A percentile compares a stretch with the other conserved stretches of the same genome.
phyloP scores from a whole-genome alignment of 768 basidiomycete genomes.

The Rhizopogon vinicolor region DNA sequence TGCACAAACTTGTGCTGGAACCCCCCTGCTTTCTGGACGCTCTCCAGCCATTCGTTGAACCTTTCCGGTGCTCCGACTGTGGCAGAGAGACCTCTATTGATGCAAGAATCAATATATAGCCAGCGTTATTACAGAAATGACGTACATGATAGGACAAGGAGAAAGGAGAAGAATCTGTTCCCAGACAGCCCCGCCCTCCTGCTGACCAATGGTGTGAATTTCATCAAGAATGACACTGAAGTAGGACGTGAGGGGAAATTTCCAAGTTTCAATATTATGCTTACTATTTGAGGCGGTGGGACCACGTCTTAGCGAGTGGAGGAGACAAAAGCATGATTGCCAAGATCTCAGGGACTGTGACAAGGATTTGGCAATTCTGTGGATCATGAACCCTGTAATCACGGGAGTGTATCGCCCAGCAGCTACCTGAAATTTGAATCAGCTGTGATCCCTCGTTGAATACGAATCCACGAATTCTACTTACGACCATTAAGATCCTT shows the following conservation, averaged over 20 bases:
- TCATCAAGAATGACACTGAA: conserved; percentile 56
- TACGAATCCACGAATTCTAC: conserved; percentile 14
- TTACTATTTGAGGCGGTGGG: conserved; percentile 56
- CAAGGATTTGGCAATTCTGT: conserved; percentile 65
- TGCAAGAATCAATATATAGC: not conserved
- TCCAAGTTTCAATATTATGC: conserved; percentile 1
- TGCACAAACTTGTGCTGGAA: conserved; percentile 56
- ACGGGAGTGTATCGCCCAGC: conserved; percentile 64
- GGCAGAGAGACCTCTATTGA: conserved; percentile 59
- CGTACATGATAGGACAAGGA: conserved; percentile 69
- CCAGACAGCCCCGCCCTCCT: conserved; percentile 68
- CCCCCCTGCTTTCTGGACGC: conserved; percentile 55
- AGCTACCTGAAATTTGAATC: conserved; percentile 37
- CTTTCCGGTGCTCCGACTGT: conserved; percentile 62
- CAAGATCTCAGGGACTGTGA: conserved; percentile 71
- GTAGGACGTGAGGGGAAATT: conserved; percentile 2
- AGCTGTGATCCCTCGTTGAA: not conserved
- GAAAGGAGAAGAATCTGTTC: conserved; percentile 70
- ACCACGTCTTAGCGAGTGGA: conserved; percentile 55
- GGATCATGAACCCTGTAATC: conserved; percentile 61
- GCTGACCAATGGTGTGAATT: conserved; percentile 64
- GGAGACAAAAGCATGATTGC: conserved; percentile 69
- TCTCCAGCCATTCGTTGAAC: conserved; percentile 63
- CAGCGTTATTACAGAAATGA: conserved; percentile 2
- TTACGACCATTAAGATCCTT: conserved; percentile 46